A percentile compares a stretch with the other conserved stretches of the same genome.
phyloP scores from a whole-genome alignment of 2,329 filamentous ascomycete species.

The Thyridium curvatum region DNA sequence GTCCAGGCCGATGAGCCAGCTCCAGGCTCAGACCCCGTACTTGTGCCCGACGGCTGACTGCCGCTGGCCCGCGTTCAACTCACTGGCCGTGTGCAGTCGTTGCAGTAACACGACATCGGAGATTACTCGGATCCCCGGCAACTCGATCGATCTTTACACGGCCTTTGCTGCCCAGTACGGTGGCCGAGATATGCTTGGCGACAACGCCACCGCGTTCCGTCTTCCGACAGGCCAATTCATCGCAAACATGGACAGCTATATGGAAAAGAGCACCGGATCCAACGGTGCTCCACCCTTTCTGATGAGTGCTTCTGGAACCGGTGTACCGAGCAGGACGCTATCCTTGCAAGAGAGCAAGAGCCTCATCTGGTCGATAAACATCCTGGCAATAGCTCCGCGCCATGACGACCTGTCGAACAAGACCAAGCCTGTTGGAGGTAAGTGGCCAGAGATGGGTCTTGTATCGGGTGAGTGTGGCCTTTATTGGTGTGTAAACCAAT shows the following conservation, averaged over 20 bases:
- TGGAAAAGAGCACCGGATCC: not conserved
- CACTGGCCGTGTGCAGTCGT: slow-evolving; percentile 3
- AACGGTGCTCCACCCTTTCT: slow-evolving; percentile 1
- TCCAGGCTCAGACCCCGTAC: slow-evolving; percentile 1
- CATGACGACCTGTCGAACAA: no score
- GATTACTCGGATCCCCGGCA: not conserved
- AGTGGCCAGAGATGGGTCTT: slow-evolving; percentile 3
- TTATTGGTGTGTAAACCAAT: slow-evolving; percentile 3
- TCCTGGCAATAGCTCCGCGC: no score
- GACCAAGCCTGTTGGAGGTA: no score
- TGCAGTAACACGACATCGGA: slow-evolving; percentile 1
- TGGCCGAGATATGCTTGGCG: not conserved
- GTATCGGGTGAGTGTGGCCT: slow-evolving; percentile 2
- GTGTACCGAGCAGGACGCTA: slow-evolving; percentile 4
- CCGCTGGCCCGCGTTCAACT: slow-evolving; percentile 2
- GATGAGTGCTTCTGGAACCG: slow-evolving; percentile 4
- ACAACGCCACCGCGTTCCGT: slow-evolving; percentile 1
- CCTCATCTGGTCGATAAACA: not conserved
- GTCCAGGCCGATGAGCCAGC: slow-evolving; percentile 1
- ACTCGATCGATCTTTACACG: not conserved
- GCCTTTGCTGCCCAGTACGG: not conserved
- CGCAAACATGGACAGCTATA: slow-evolving; percentile 4
- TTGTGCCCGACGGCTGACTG: slow-evolving; percentile 3
- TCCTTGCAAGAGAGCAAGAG: slow-evolving; percentile 2
- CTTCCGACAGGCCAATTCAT: slow-evolving; percentile 4